These are phyloP conservation scores for Irpex lacteus DNA, from an alignment of 1,284 basidiomycete species.

Conservation along the genomic window DNA sequence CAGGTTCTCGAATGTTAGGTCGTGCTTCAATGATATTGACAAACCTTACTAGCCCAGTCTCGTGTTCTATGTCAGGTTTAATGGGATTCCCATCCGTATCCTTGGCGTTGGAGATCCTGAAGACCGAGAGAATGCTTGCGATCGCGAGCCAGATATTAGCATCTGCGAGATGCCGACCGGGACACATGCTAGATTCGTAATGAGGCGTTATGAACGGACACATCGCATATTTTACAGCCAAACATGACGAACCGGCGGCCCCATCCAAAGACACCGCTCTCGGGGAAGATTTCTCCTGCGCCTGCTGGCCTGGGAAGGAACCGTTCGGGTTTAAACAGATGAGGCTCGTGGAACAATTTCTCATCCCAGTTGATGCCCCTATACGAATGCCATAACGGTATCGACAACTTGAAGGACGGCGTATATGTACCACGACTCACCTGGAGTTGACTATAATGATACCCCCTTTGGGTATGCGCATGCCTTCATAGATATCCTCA, in stretches of 20 bases:
- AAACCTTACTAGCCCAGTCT: neutral
- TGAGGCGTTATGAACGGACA: neutral
- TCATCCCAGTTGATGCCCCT: slow-evolving; percentile 13
- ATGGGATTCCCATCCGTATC: neutral
- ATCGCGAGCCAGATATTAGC: slow-evolving; percentile 3
- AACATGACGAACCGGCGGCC: slow-evolving; percentile 2
- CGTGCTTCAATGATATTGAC: neutral
- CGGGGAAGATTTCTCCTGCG: neutral
- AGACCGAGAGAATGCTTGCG: slow-evolving; percentile 5
- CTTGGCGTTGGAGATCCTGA: neutral
- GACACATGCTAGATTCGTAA: neutral
- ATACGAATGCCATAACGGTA: neutral
- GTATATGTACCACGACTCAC: neutral
- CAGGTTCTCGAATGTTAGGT: neutral
- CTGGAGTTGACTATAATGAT: slow-evolving; percentile 8
- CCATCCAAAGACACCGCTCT: slow-evolving; percentile 10
- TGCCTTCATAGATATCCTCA: slow-evolving; percentile 10
- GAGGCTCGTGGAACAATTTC: slow-evolving; percentile 16
- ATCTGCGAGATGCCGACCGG: slow-evolving; percentile 3
- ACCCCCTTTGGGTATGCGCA: slow-evolving; percentile 10
- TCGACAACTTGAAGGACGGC: neutral
- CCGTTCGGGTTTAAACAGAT: slow-evolving; percentile 18
- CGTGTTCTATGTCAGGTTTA: neutral
- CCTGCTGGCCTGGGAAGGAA: slow-evolving; percentile 3
- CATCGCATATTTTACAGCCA: neutral